phyloP scores from a whole-genome alignment of 139 green algal species.

The Eudorina sp. region DNA sequence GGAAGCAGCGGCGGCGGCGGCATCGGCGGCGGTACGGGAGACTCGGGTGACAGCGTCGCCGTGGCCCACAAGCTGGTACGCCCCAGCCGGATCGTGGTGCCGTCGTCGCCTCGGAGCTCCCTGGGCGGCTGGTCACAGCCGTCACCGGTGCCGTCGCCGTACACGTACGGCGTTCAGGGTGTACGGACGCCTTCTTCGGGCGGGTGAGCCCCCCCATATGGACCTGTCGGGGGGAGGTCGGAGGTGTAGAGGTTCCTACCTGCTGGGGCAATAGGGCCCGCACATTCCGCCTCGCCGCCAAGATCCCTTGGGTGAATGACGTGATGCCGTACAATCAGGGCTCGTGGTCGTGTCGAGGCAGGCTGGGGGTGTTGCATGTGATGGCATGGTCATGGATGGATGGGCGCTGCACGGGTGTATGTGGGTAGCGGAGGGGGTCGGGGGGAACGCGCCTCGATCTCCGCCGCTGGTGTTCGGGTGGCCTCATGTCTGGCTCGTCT shows the following conservation, averaged over 20 bases:
- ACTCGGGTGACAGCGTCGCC: neutral
- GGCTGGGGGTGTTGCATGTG: neutral
- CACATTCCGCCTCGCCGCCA: neutral
- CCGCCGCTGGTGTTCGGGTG: too few species aligned
- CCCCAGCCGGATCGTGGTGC: conserved; percentile 36
- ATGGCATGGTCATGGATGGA: too few species aligned
- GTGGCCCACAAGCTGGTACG: neutral
- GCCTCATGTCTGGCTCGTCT: too few species aligned
- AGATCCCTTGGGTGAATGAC: neutral
- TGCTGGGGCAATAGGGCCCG: neutral
- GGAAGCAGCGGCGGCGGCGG: neutral
- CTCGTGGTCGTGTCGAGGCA: neutral
- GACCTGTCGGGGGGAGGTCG: neutral
- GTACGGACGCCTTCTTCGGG: conserved; percentile 2
- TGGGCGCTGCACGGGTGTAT: too few species aligned
- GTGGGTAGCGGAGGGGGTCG: too few species aligned
- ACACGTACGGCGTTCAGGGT: conserved; percentile 24
- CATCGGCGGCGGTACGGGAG: neutral
- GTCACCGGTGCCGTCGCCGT: conserved; percentile 37
- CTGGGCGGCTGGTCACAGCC: neutral
- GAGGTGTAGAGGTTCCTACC: neutral
- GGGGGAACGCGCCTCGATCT: too few species aligned
- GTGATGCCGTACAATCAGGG: neutral
- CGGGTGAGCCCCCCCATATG: too few species aligned
- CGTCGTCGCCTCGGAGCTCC: conserved; percentile 17